Base-by-base conservation (phyloP, 371 early-diverging fungal genomes). In the Funneliformis caledonium region DNA sequence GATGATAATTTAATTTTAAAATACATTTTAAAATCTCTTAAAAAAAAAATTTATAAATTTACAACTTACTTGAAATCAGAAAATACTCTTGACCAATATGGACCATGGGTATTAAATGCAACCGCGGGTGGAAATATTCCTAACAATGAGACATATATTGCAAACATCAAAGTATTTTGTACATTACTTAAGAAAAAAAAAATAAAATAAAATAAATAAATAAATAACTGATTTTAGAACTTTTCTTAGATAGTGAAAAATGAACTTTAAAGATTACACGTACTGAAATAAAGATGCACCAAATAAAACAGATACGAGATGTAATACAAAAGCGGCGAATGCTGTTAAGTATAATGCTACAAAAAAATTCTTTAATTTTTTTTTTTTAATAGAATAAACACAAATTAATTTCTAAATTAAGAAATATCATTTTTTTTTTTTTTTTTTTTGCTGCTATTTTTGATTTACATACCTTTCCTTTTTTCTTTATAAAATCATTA, bases 71-170 rank as follows among this genome's bases (percentile, higher is more conserved):
- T 59, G 16, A 16, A 52, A 56, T 69, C 69, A 14, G 69, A 50
- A 69, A 78, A 78, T 56, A 78, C 65, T 50, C 79, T 67, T 59
- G 79, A n/a, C 79, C 79, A 78, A 42, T n/a, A 31, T 16, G 79
- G 79, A 14, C 47, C 47, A 78, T 78, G 61, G 45, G 68, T 52
- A 45, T 64, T 78, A 22, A 78, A 78, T 10, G 79, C 69, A 8
- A 33, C 31, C 10, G 79, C 47, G 4, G 79, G 42, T 22, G 79
- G 79, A 37, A 50, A 78, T 22, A 78, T 78, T n/a, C 69, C 79
- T 37, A 78, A 43, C 4, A 78, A 42, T 67, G 79, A 69, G 31
- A 78, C 31, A 59, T 68, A 78, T 14, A 78, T 12, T 42, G 69
- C 31, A 19, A 78, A 78, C 56, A 69, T n/a, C 43, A 45, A 33